Evolutionary conservation across 2,329 filamentous ascomycete species (phyloP), one percentile per base, ranked within the genome.

Genomic region (Xylariomycetidae sp.): DNA sequence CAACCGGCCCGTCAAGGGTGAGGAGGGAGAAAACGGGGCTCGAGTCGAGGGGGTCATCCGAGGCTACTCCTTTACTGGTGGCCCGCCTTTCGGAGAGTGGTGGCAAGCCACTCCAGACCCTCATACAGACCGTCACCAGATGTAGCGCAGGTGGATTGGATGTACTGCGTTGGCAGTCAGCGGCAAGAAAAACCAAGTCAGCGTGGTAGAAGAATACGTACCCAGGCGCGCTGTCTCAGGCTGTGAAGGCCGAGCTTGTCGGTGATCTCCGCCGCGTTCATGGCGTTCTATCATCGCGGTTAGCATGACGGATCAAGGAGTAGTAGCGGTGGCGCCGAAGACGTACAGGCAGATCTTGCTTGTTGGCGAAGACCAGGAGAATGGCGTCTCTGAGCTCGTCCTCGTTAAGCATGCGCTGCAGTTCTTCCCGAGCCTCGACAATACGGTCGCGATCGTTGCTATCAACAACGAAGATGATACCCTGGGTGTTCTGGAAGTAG

Each of bases 401-500:
- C 70, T 98, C 92, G 71, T 97, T 94, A 66, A 98, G 81, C 81
- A 98, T 98, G 65, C 92, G 85, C 69, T 94, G 87, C 60, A 98
- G 76, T 70, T 98, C 92, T 67, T 94, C 88, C 47, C 88, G 82
- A 57, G 92, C 92, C 77, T 98, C 92, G 54, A 92, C 85, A 59
- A 98, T 85, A 81, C 92, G 88, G 68, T 94, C 89, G 64, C 88
- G 86, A 80, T 98, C 92, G 71, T 95, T 96, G 73, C 85, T 90
- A 73, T 98, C 92, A 63, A 98, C 88, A 55, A 98, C 92, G 78
- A 98, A 98, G 72, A 98, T 97, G 67, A 98, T 90, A 66, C 92
- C 92, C 72, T 98, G 92, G 53, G 92, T 98, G 72, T 94, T 94
- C 72, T 94, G 89, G 82, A 97, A 98, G 77, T 98, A 98, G 71